phyloP scores from a whole-genome alignment of 352 stramenopile genomes.

The Phytophthora gonapodyides region DNA sequence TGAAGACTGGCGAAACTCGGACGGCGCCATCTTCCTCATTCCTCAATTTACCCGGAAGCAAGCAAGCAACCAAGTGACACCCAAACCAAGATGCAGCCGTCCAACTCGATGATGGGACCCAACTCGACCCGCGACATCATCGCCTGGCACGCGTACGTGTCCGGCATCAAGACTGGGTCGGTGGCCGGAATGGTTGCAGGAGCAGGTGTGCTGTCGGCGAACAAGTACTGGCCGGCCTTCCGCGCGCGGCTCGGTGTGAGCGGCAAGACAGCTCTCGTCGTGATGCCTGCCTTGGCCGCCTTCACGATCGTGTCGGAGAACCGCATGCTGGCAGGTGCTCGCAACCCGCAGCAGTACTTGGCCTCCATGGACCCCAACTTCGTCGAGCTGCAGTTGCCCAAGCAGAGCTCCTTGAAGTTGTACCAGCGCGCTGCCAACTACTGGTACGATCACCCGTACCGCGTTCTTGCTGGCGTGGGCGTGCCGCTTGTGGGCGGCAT shows the following conservation, averaged over 20 bases:
- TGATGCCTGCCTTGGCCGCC: constrained; percentile 48
- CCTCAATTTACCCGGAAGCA: constrained; percentile 9
- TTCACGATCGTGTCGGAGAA: constrained; percentile 65
- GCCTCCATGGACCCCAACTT: constrained; percentile 46
- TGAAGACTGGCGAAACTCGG: no score
- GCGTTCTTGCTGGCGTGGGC: constrained; percentile 46
- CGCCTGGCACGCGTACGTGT: constrained; percentile 37
- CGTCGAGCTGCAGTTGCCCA: constrained; percentile 34
- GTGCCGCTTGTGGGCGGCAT: constrained; percentile 64
- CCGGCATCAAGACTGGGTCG: constrained; percentile 49
- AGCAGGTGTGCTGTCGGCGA: constrained; percentile 38
- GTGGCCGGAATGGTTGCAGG: constrained; percentile 31
- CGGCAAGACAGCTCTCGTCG: constrained; percentile 65
- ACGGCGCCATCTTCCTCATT: constrained; percentile 2
- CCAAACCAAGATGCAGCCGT: constrained; percentile 6
- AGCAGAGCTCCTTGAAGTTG: constrained; percentile 37
- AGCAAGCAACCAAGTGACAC: not conserved
- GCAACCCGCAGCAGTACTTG: constrained; percentile 68
- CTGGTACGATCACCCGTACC: constrained; percentile 72
- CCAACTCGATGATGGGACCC: constrained; percentile 3
- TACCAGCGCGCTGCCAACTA: constrained; percentile 63
- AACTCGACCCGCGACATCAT: constrained; percentile 39
- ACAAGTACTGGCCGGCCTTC: constrained; percentile 61
- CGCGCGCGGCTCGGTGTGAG: constrained; percentile 60
- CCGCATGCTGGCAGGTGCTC: constrained; percentile 47